Evolutionary conservation across 1,284 basidiomycete genomes (phyloP).

Genomic region (Ceratobasidium sp.): DNA sequence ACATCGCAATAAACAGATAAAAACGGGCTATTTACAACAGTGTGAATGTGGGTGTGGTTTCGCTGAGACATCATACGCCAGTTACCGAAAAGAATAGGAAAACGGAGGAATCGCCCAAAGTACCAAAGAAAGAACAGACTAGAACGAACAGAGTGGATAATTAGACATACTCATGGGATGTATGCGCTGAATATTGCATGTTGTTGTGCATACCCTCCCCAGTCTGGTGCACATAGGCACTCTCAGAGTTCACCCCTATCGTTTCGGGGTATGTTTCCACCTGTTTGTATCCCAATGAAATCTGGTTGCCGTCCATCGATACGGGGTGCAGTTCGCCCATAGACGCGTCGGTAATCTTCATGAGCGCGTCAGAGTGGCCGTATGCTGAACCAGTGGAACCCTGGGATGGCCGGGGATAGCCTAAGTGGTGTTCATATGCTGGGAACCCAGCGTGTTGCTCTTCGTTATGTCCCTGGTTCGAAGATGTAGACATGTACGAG

Average conservation of each 20-base stretch:
- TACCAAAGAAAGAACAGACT: background rate
- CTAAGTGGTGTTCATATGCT: background rate
- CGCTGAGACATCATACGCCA: too few species aligned
- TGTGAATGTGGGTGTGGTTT: too few species aligned
- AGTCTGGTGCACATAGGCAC: too few species aligned
- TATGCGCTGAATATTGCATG: conserved; percentile 4
- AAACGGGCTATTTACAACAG: background rate
- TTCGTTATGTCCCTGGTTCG: background rate
- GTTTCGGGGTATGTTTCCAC: background rate
- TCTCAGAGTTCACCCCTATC: background rate
- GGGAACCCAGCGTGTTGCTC: background rate
- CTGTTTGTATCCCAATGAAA: too few species aligned
- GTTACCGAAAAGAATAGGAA: background rate
- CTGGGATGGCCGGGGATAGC: background rate
- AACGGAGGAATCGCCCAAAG: background rate
- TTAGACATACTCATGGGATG: background rate
- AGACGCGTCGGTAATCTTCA: conserved; percentile 12
- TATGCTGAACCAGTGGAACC: background rate
- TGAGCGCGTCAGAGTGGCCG: background rate
- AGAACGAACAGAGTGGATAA: background rate
- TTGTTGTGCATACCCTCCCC: background rate
- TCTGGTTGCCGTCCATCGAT: too few species aligned
- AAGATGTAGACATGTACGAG: background rate
- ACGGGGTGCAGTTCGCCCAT: background rate
- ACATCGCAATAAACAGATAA: conserved; percentile 1